Base-by-base conservation (phyloP, 2,329 filamentous ascomycete species). In the Phyllosticta citriasiana region DNA sequence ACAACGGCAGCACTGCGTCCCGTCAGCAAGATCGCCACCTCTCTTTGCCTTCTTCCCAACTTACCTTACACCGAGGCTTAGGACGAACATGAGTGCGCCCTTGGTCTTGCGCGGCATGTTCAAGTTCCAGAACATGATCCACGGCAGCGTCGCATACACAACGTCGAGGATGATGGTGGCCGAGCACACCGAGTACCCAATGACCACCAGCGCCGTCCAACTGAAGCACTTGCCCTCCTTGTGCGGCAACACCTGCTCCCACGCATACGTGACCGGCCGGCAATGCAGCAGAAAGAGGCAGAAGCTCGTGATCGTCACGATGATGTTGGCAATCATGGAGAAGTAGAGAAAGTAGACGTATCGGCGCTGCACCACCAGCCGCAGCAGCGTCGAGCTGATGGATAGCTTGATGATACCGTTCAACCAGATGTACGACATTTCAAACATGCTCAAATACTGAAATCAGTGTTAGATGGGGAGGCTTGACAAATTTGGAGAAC, bases 111-210 rank as follows among this genome's bases (percentile, higher is more conserved):
- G 68, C 52, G 77, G 77, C 70, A 83, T 79, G 62, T 79, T 76
- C 40, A 82, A 72, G 22, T 77, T 70, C 78, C 79, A 82, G 0
- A 84, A 71, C 50, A 84, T 75, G 12, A 76, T 75, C 6, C 82
- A 73, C 0, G 82, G 81, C 4, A 84, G 67, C 3, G 80, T 66
- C 1, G 77, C 80, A 12, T 82, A 73, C 1, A 74, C 74, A 70
- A 79, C 78, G 63, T 84, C 80, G 53, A 77, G 62, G 6, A 77
- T 77, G 26, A 73, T 76, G 30, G 81, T 67, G 22, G 72, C 74
- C 51, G 78, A 78, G 68, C 82, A 79, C 0, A 77, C 40, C 14
- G 40, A 47, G 16, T 47, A 47, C 14, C 40, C 40, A 47, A 47
- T 47, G 14, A 47, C 40, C 40, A 47, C 40, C 40, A 47, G 40